A percentile compares a stretch with the other conserved stretches of the same genome.
Evolutionary conservation across 2,329 filamentous ascomycete species (phyloP).

Genomic region (Aplosporella prunicola): DNA sequence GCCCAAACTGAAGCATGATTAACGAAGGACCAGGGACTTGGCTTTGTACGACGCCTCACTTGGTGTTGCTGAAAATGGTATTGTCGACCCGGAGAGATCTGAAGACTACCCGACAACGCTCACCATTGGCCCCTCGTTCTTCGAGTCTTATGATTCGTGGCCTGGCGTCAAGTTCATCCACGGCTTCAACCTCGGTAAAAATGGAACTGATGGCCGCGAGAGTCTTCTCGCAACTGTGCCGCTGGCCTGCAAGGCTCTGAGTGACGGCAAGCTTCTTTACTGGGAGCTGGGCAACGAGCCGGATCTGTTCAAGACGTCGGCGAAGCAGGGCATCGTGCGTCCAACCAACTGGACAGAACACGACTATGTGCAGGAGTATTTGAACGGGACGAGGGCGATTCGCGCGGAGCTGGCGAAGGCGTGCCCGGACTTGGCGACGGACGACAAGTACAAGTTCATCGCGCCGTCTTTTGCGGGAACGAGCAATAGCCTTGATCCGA

Average conservation of each 20-base stretch:
- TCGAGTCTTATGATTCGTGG: conserved; percentile 53
- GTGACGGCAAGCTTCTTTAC: conserved; percentile 40
- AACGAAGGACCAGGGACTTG: conserved; percentile 38
- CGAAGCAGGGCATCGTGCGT: conserved; percentile 42
- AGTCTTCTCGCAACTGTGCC: conserved; percentile 47
- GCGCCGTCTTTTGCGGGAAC: conserved; percentile 51
- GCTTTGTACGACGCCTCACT: conserved; percentile 50
- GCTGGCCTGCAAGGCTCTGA: conserved; percentile 48
- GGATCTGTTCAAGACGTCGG: conserved; percentile 47
- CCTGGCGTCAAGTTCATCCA: conserved; percentile 48
- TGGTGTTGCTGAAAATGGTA: conserved; percentile 43
- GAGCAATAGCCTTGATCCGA: conserved; percentile 42
- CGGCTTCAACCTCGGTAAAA: conserved; percentile 52
- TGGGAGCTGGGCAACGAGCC: conserved; percentile 60
- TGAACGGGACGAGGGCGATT: conserved; percentile 45
- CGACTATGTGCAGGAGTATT: conserved; percentile 49
- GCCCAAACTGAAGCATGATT: background rate
- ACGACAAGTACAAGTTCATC: conserved; percentile 37
- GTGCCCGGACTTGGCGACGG: conserved; percentile 41
- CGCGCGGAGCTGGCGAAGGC: conserved; percentile 34
- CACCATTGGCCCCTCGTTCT: conserved; percentile 51
- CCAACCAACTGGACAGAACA: conserved; percentile 45
- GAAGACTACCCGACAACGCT: conserved; percentile 52
- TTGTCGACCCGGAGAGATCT: conserved; percentile 41
- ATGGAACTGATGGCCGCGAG: conserved; percentile 42